Base-by-base conservation (phyloP, 2,329 filamentous ascomycete genomes). In the Metarhizium rileyi region DNA sequence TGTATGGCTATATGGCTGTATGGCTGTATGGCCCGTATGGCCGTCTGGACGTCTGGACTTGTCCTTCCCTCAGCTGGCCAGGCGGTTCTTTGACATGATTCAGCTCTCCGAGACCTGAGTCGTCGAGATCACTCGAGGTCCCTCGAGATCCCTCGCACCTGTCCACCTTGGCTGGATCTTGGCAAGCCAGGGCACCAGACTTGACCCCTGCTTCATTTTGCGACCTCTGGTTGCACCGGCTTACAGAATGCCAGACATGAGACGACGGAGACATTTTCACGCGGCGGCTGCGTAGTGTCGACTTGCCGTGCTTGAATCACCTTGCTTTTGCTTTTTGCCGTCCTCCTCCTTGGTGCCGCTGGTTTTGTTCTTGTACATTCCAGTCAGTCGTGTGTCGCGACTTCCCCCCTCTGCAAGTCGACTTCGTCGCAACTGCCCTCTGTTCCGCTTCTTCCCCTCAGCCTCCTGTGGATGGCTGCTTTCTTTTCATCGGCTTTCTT, bases 351-450 rank as follows among this genome's bases (percentile, higher is more conserved):
- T 5, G 25, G 6, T 22, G 20, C 18, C 22, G n/a, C 38, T 27
- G 18, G 25, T 27, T 9, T 5, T 42, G 14, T 43, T 42, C 38
- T n/a, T 42, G 28, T 27, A 26, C 50, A 30, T 47, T 42, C 38
- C n/a, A n/a, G n/a, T n/a, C n/a, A n/a, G n/a, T n/a, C n/a, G n/a
- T 50, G 50, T 22, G 48, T 52, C 48, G 50, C 48, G 50, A 52
- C 50, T 50, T 50, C 50, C 50, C 22, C 47, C 35, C 22, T 44
- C 26, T 45, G 45, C 40, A 30, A 28, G n/a, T 14, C 38, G 8
- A 16, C 16, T 36, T 40, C 35, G 4, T 50, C 46, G 40, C 46
- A 20, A 48, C 42, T 47, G 48, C 36, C n/a, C 49, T 52, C 40
- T 23, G 46, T 47, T 27, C 44, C 47, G 26, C 36, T 30, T 44